A percentile compares a stretch with the other conserved stretches of the same genome.
Evolutionary conservation across 2,329 filamentous ascomycete species (phyloP).

Genomic region (Arthrobotrys sinensis): DNA sequence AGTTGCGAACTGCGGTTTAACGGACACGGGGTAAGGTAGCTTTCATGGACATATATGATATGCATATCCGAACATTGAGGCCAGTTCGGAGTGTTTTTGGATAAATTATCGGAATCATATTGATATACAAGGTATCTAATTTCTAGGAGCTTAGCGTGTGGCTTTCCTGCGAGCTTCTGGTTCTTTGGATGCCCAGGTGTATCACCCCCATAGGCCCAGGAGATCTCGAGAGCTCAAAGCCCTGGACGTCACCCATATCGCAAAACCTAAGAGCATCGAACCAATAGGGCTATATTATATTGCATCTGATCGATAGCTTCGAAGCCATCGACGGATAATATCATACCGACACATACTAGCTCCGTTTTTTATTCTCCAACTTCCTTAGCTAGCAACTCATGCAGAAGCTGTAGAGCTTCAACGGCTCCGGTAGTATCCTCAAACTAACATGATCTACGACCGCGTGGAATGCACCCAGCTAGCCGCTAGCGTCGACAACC

Average conservation of each 20-base stretch:
- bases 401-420: slow-evolving; percentile 4
- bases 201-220: no score
- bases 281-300: no score
- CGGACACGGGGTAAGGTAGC: no score
- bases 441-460: slow-evolving; percentile 1
- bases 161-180: no score
- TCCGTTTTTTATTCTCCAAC: background rate
- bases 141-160: no score
- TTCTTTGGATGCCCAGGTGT: no score
- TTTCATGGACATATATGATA: background rate
- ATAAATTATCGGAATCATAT: background rate
- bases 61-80: background rate
- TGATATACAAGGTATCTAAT: no score
- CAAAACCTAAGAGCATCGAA: no score
- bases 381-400: background rate
- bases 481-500: background rate
- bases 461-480: slow-evolving; percentile 4
- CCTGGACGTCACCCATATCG: no score
- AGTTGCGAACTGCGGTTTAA: background rate
- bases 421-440: background rate
- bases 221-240: no score
- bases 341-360: background rate
- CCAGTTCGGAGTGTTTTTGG: background rate
- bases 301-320: no score
- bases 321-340: no score